These are phyloP conservation scores for Ziziphus jujuba DNA, from an alignment of 306 rosid genomes.

Conservation along the genomic window DNA sequence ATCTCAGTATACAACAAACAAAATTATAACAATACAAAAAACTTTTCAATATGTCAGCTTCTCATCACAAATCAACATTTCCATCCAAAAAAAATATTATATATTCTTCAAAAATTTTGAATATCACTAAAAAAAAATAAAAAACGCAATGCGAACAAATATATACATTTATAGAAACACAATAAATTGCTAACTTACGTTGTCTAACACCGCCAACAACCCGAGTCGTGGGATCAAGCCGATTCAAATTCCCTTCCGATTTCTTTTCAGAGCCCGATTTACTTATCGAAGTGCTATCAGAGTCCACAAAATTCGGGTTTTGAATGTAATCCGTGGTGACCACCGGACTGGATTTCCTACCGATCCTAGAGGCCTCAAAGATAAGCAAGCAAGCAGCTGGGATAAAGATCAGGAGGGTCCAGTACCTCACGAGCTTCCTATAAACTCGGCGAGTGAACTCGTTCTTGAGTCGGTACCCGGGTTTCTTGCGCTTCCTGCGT, in stretches of 20 bases:
- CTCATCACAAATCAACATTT: too few relatives aligned
- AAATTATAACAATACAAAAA: neutral
- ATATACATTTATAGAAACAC: neutral
- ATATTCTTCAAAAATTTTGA: neutral
- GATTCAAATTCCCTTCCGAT: slow-evolving; percentile 61
- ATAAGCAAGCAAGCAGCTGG: slow-evolving; percentile 58
- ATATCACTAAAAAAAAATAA: neutral
- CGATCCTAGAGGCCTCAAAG: slow-evolving; percentile 59
- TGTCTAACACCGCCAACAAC: slow-evolving; percentile 70
- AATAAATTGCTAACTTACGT: slow-evolving; percentile 51
- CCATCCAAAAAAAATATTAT: too few relatives aligned
- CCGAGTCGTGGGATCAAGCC: slow-evolving; percentile 69
- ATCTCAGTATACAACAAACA: neutral
- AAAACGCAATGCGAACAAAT: neutral
- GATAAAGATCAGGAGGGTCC: slow-evolving; percentile 62
- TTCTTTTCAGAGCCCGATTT: slow-evolving; percentile 33
- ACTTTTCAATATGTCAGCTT: neutral
- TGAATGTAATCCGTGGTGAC: slow-evolving; percentile 12
- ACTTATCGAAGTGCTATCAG: slow-evolving; percentile 15
- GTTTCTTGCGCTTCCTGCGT: slow-evolving; percentile 76
- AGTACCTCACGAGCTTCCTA: slow-evolving; percentile 51
- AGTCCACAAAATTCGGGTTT: neutral
- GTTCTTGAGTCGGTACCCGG: slow-evolving; percentile 35
- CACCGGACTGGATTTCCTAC: slow-evolving; percentile 31
- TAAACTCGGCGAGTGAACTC: slow-evolving; percentile 40